These are phyloP conservation scores for Monosporozyma yasuniensis DNA, from an alignment of 805 yeast genomes.

Conservation along the genomic window DNA sequence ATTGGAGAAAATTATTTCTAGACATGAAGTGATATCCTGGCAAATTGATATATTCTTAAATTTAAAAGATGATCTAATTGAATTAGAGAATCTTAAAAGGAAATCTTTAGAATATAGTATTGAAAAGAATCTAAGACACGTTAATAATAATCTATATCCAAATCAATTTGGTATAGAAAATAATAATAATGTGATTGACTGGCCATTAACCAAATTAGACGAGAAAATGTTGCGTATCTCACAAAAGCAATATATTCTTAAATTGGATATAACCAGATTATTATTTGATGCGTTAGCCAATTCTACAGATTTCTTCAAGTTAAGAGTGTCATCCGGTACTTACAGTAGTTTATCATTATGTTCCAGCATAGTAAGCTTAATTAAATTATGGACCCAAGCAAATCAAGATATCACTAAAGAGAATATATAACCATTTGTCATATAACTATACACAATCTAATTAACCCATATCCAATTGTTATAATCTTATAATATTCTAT, in stretches of 20 bases:
- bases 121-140: constrained; percentile 48
- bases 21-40: constrained; percentile 64
- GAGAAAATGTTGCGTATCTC: background rate
- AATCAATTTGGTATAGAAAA: constrained; percentile 11
- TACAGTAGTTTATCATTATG: constrained; percentile 25
- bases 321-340: constrained; percentile 30
- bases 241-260: constrained; percentile 30
- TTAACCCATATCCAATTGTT: background rate
- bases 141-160: background rate
- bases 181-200: constrained; percentile 2
- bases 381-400: constrained; percentile 26
- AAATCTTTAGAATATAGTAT: constrained; percentile 10
- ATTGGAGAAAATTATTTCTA: constrained; percentile 32
- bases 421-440: background rate
- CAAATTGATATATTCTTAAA: constrained; percentile 56
- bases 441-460: background rate
- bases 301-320: constrained; percentile 37
- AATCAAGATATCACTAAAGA: constrained; percentile 1
- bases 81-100: constrained; percentile 21
- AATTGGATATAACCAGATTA: constrained; percentile 36
- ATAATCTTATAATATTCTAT: background rate
- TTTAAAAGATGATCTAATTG: constrained; percentile 41
- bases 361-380: constrained; percentile 25
- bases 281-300: constrained; percentile 42
- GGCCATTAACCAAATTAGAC: background rate